Conservation (phyloP, 805 yeast species). For the Tetrapisispora pingtungensis region DNA sequence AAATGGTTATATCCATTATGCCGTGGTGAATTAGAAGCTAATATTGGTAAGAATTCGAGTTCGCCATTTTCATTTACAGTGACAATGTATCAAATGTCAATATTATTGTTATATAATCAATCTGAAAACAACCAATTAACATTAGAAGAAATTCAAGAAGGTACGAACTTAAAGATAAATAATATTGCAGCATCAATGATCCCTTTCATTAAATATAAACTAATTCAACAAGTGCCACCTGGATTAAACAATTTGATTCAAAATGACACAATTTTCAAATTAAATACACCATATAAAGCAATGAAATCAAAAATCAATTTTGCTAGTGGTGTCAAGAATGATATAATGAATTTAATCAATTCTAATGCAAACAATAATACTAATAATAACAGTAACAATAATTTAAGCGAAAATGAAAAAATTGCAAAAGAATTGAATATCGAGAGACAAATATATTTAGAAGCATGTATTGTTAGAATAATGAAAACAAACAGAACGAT, state of each 20-base stretch:
- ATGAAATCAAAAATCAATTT: slow-evolving; percentile 79
- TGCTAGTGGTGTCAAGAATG: slow-evolving; percentile 43
- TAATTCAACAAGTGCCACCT: slow-evolving; percentile 57
- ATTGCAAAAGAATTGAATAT: slow-evolving; percentile 75
- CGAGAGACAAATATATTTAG: slow-evolving; percentile 73
- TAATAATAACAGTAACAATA: slow-evolving; percentile 28
- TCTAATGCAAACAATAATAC: slow-evolving; percentile 11
- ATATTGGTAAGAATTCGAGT: slow-evolving; percentile 68
- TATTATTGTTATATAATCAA: slow-evolving; percentile 74
- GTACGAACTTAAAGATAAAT: slow-evolving; percentile 57
- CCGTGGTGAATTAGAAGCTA: slow-evolving; percentile 83
- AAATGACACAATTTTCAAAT: slow-evolving; percentile 51
- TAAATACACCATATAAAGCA: slow-evolving; percentile 75
- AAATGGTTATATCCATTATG: slow-evolving; percentile 96
- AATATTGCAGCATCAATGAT: slow-evolving; percentile 65
- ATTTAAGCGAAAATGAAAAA: slow-evolving; percentile 43
- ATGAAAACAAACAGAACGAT: slow-evolving; percentile 87
- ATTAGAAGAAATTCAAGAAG: slow-evolving; percentile 48
- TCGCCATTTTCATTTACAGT: slow-evolving; percentile 75
- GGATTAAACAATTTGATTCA: slow-evolving; percentile 43
- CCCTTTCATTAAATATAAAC: slow-evolving; percentile 70
- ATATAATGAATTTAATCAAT: slow-evolving; percentile 18
- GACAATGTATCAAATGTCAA: slow-evolving; percentile 78
- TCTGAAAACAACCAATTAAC: slow-evolving; percentile 29
- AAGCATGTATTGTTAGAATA: slow-evolving; percentile 90